These are phyloP conservation scores for Raddia guianensis DNA, from an alignment of 176 grass and related monocot genomes.

Conservation along the genomic window DNA sequence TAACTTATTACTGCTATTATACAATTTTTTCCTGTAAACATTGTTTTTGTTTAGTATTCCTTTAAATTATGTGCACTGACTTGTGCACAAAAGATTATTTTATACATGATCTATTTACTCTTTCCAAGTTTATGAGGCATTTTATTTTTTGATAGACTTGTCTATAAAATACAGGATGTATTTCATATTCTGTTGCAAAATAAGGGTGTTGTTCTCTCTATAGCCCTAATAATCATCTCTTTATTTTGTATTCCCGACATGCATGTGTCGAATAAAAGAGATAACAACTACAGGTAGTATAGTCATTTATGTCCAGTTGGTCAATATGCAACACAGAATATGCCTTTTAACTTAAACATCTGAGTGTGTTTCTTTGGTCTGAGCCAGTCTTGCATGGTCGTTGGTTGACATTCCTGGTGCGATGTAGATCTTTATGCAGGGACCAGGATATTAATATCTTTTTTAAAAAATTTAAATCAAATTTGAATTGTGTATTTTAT, in stretches of 20 bases:
- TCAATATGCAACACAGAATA: background rate
- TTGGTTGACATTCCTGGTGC: background rate
- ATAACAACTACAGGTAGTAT: background rate
- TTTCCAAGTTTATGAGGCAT: background rate
- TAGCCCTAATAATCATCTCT: background rate
- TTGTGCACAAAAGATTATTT: background rate
- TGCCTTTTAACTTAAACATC: too few relatives aligned
- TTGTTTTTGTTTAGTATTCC: background rate
- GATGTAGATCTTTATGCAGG: background rate
- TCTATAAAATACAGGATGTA: background rate
- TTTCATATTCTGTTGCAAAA: conserved; percentile 7
- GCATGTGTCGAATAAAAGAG: background rate
- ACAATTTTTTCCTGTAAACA: background rate
- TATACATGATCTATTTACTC: too few relatives aligned
- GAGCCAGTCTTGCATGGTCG: background rate
- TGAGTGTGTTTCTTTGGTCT: conserved; percentile 13
- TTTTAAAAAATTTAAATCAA: background rate
- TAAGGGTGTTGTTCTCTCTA: background rate
- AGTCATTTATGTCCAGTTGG: background rate
- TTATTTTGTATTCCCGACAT: background rate
- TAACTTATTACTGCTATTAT: conserved; percentile 40
- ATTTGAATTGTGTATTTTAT: background rate
- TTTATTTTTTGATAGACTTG: background rate
- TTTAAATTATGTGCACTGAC: conserved; percentile 12
- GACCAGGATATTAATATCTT: background rate